These are phyloP conservation scores for Flaveria floridana DNA, from an alignment of 140 eudicot genomes.

Conservation along the genomic window DNA sequence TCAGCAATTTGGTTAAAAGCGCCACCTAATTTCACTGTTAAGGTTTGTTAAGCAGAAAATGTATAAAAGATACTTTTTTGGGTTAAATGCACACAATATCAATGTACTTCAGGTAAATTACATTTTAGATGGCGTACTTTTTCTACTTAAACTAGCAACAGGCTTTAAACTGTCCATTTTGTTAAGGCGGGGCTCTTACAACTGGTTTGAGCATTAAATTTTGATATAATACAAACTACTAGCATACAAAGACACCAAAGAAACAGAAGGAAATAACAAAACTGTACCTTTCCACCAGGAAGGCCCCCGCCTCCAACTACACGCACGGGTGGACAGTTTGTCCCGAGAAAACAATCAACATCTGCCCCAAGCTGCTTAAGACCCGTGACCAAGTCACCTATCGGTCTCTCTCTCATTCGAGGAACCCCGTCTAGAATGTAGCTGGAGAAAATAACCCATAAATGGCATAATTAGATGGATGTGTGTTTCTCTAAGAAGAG, in stretches of 20 bases:
- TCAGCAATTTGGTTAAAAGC: background rate
- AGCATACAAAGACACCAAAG: background rate
- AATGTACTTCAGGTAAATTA: background rate
- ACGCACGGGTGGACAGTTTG: slow-evolving; percentile 98
- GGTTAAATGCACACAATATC: background rate
- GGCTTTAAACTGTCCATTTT: background rate
- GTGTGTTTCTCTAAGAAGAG: background rate
- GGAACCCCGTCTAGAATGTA: slow-evolving; percentile 96
- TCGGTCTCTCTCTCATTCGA: slow-evolving; percentile 98
- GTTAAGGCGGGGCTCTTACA: background rate
- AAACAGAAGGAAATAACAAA: background rate
- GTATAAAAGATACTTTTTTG: background rate
- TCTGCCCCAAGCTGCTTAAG: slow-evolving; percentile 97
- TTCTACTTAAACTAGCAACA: background rate
- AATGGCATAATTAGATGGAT: background rate
- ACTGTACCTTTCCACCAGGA: slow-evolving; percentile 88
- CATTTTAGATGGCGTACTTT: too few species aligned
- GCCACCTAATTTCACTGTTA: background rate
- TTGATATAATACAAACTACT: background rate
- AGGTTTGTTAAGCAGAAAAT: too few species aligned
- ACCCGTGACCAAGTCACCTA: slow-evolving; percentile 90
- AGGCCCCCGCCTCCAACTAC: slow-evolving; percentile 87
- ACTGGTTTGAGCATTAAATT: background rate
- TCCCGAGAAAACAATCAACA: slow-evolving; percentile 89
- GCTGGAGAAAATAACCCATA: slow-evolving; percentile 41